A percentile compares a stretch with the other conserved stretches of the same genome.
Evolutionary conservation across 495 filamentous ascomycete species (phyloP).

Genomic region (Annulohypoxylon maeteangense): DNA sequence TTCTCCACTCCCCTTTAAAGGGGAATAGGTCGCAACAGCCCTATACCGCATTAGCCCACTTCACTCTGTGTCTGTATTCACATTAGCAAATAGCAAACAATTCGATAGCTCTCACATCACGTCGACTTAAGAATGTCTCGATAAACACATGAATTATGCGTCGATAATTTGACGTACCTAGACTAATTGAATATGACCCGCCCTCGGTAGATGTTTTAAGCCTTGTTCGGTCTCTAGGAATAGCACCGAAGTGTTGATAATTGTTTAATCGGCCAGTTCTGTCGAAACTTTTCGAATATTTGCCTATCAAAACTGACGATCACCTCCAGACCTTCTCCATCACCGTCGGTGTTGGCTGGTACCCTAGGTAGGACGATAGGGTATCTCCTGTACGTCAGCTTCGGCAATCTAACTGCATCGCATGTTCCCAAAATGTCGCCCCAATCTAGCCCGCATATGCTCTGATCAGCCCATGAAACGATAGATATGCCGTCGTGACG

Average conservation of each 20-base stretch:
- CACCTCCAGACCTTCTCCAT: conserved; percentile 40
- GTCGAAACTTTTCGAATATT: conserved; percentile 23
- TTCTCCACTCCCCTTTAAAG: too few relatives aligned
- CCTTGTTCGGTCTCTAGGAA: conserved; percentile 20
- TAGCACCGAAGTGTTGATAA: conserved; percentile 24
- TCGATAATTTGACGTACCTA: neutral
- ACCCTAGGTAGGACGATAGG: conserved; percentile 47
- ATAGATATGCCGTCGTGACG: conserved; percentile 70
- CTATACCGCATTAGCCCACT: too few relatives aligned
- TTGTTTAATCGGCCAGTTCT: conserved; percentile 21
- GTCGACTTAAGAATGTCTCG: neutral
- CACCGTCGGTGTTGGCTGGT: conserved; percentile 19
- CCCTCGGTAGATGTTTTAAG: neutral
- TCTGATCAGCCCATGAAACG: conserved; percentile 60
- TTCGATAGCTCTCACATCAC: neutral
- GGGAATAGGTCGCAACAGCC: too few relatives aligned
- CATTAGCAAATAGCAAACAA: too few relatives aligned
- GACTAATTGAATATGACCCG: neutral
- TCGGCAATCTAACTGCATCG: conserved; percentile 43
- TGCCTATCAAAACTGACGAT: conserved; percentile 39
- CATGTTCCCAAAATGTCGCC: conserved; percentile 39
- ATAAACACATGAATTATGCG: neutral
- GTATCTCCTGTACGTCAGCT: conserved; percentile 37
- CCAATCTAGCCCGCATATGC: conserved; percentile 44
- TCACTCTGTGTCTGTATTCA: too few relatives aligned